Evolutionary conservation across 495 filamentous ascomycete species (phyloP).

Genomic region (Penicillium soppii): DNA sequence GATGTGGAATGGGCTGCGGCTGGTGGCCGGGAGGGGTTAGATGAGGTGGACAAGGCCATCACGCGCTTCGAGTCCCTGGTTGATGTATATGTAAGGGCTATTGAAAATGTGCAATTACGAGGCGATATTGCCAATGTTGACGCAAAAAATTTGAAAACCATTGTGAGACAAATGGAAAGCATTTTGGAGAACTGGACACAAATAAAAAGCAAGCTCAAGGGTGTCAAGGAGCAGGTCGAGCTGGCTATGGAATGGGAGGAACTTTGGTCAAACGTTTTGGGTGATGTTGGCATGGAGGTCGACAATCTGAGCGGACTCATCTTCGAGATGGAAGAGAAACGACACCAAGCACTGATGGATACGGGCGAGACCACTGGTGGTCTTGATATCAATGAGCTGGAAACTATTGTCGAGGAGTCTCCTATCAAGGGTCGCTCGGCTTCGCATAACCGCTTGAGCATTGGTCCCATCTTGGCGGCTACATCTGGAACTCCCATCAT

Average conservation of each 20-base stretch:
- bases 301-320: conserved; percentile 78
- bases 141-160: conserved; percentile 61
- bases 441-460: conserved; percentile 63
- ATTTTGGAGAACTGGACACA: conserved; percentile 83
- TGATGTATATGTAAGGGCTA: conserved; percentile 83
- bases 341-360: conserved; percentile 69
- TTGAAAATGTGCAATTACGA: conserved; percentile 83
- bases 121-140: conserved; percentile 70
- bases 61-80: conserved; percentile 81
- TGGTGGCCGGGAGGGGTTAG: conserved; percentile 83
- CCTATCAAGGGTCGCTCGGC: conserved; percentile 53
- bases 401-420: conserved; percentile 91
- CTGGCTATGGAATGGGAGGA: conserved; percentile 99
- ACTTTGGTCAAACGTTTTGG: conserved; percentile 88
- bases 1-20: conserved; percentile 97
- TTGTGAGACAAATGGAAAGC: conserved; percentile 82
- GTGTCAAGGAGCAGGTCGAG: conserved; percentile 86
- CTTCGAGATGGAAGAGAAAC: conserved; percentile 94
- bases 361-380: conserved; percentile 56
- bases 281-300: conserved; percentile 89
- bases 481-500: conserved; percentile 58
- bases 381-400: conserved; percentile 84
- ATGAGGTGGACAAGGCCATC: conserved; percentile 85
- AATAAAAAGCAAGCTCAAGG: conserved; percentile 70
- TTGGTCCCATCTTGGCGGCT: conserved; percentile 56